Percentiles rank a stretch among this genome's conserved stretches.
These are phyloP conservation scores for Trichocomaceae sp. DNA, from an alignment of 2,329 filamentous ascomycete species.

Conservation along the genomic window DNA sequence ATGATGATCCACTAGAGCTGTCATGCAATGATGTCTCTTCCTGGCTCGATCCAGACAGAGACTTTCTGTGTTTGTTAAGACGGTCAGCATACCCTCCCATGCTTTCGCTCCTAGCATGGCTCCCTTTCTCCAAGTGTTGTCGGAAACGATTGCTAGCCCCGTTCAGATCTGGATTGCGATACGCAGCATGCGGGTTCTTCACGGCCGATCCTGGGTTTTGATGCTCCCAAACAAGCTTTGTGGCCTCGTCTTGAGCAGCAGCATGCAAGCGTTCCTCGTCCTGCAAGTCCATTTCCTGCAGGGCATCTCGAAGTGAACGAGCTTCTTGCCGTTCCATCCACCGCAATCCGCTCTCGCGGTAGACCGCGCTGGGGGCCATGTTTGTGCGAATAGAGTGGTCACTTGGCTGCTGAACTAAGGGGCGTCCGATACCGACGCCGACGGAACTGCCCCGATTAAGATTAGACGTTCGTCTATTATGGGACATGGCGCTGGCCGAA, in stretches of 20 bases:
- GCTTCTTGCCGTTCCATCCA: conserved; percentile 55
- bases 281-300: conserved; percentile 53
- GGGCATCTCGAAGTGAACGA: conserved; percentile 48
- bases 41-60: conserved; percentile 15
- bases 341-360: conserved; percentile 49
- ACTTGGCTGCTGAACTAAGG: conserved; percentile 34
- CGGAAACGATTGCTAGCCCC: conserved; percentile 27
- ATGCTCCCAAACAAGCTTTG: conserved; percentile 59
- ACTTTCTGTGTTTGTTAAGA: conserved; percentile 6
- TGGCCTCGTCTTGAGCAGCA: conserved; percentile 57
- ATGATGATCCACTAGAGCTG: background rate
- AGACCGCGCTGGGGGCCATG: conserved; percentile 40
- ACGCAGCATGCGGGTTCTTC: conserved; percentile 44
- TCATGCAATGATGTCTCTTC: conserved; percentile 6
- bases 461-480: conserved; percentile 30
- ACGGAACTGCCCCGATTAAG: conserved; percentile 20
- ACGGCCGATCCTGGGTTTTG: conserved; percentile 47
- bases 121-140: conserved; percentile 39
- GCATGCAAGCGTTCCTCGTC: conserved; percentile 49
- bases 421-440: conserved; percentile 22
- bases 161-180: conserved; percentile 39
- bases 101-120: conserved; percentile 40
- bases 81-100: conserved; percentile 8
- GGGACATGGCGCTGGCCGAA: conserved; percentile 36
- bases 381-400: conserved; percentile 27